Evolutionary conservation across 805 yeast genomes (phyloP).

Genomic region (Kuraishia floccosa): DNA sequence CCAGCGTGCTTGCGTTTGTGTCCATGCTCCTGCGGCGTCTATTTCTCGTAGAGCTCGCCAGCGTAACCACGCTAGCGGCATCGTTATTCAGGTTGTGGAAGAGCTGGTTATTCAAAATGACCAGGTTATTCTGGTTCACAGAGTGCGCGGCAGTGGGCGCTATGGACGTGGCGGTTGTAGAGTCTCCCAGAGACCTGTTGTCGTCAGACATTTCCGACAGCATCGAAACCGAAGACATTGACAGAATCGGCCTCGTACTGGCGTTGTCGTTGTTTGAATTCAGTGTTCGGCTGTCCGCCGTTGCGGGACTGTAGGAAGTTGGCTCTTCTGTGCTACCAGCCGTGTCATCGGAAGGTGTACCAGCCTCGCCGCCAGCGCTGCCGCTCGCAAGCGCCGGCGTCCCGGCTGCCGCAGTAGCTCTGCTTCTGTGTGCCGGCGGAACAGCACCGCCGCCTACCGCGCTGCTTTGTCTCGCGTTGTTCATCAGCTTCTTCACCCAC

Average conservation of each 20-base stretch:
- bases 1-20: slow-evolving; percentile 54
- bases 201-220: slow-evolving; percentile 10
- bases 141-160: slow-evolving; percentile 22
- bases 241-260: slow-evolving; percentile 37
- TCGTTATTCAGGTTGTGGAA: too few relatives aligned
- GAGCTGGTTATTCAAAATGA: too few relatives aligned
- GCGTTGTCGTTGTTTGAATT: slow-evolving; percentile 24
- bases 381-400: too few relatives aligned
- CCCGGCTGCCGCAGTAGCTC: too few relatives aligned
- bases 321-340: too few relatives aligned
- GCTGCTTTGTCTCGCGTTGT: slow-evolving; percentile 11
- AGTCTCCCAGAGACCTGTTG: slow-evolving; percentile 10
- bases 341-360: too few relatives aligned
- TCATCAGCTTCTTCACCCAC: slow-evolving; percentile 22
- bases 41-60: slow-evolving; percentile 20
- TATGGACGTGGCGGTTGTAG: slow-evolving; percentile 39
- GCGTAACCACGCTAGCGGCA: slow-evolving; percentile 19
- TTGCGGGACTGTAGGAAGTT: too few relatives aligned
- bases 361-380: too few relatives aligned
- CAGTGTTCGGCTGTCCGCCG: too few relatives aligned
- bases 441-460: too few relatives aligned
- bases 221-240: slow-evolving; percentile 28
- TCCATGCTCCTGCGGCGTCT: slow-evolving; percentile 23
- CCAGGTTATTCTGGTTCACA: slow-evolving; percentile 5
- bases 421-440: too few relatives aligned